Base-by-base conservation (phyloP, 768 basidiomycete species). In the Suillus weaverae region DNA sequence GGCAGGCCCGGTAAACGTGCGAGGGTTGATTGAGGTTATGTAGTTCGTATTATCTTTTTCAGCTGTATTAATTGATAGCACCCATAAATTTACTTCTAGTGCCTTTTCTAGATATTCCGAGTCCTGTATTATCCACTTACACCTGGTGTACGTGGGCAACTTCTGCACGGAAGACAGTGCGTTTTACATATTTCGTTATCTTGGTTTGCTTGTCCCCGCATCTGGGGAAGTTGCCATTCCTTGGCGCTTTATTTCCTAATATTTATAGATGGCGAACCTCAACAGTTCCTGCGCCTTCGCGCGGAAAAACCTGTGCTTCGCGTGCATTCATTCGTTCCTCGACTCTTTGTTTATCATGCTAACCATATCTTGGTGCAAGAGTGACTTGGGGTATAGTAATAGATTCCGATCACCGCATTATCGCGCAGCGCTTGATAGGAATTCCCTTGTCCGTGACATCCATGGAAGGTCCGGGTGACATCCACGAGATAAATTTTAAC, bases 1-100 rank as follows among this genome's bases (percentile, higher is more conserved):
- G 64, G 65, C 32, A 69, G 74, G 66, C 69, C 72, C 5, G 71
- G 69, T 22, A 77, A 78, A 60, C 75, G 76, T n/a, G 64, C 64
- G 38, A 72, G 77, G n/a, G 68, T 70, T 14, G 77, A 77, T 26
- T 78, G 67, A 76, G 36, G 18, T 56, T 30, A 10, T 62, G 44
- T 51, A 62, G 50, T 64, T 35, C 64, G 16, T 26, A 41, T 63
- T 22, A 26, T 65, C 62, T 33, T 62, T 35, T 60, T 61, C 54
- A 26, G 57, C n/a, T 62, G 62, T 35, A 63, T 60, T 63, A n/a
- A 59, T 59, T 63, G 32, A 59, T 59, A 59, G 35, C 36, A 59
- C 26, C 57, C 57, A 41, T 41, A 59, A 59, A 59, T 59, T 41
- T 13, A 41, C 26, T 30, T 59, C 26, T 32, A 59, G 57, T 18